phyloP scores from a whole-genome alignment of 768 basidiomycete genomes.

The Obba rivulosa region DNA sequence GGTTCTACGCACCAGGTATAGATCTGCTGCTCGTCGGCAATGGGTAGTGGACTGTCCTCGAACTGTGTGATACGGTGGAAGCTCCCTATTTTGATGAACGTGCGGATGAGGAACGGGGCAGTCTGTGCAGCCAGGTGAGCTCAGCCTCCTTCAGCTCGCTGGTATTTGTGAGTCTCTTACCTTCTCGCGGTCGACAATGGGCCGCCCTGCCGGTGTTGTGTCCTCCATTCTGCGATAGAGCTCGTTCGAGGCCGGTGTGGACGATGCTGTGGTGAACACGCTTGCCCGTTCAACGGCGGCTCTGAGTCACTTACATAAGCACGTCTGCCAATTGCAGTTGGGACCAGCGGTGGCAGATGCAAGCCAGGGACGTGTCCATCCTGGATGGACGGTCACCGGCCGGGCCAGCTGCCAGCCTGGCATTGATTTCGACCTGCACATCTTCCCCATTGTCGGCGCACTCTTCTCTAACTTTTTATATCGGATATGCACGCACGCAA shows the following conservation, averaged over 20 bases:
- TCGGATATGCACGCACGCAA: no score
- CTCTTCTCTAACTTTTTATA: no score
- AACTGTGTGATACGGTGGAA: constrained; percentile 73
- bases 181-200: constrained; percentile 53
- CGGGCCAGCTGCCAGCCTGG: no score
- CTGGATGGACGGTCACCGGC: no score
- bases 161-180: not conserved
- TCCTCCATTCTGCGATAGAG: constrained; percentile 26
- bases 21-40: constrained; percentile 77
- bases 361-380: no score
- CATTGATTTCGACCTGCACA: no score
- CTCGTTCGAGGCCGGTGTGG: not conserved
- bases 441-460: no score
- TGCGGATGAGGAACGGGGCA: constrained; percentile 74
- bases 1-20: constrained; percentile 60
- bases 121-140: constrained; percentile 38
- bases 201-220: constrained; percentile 38
- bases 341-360: no score
- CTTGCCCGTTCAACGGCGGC: no score
- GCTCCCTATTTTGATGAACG: constrained; percentile 77
- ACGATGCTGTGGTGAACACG: not conserved
- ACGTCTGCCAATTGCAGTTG: no score
- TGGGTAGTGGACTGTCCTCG: constrained; percentile 72
- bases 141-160: not conserved
- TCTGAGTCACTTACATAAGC: no score